A percentile compares a stretch with the other conserved stretches of the same genome.
These are phyloP conservation scores for Aspergillus bertholletiae DNA, from an alignment of 495 filamentous ascomycete species.

Conservation along the genomic window DNA sequence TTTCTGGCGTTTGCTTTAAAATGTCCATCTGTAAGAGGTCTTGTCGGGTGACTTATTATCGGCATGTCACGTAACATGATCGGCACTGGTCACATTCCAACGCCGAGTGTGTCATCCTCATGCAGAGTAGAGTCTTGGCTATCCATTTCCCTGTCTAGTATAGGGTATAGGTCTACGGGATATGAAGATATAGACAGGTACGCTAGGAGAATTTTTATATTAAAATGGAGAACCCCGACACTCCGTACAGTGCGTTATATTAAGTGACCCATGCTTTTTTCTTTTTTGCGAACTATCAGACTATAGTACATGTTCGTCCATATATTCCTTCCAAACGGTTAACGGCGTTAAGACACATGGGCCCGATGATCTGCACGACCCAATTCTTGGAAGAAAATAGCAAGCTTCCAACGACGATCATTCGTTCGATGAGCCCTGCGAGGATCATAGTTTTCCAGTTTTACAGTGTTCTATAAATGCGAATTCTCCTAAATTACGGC, in stretches of 20 bases:
- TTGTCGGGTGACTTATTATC: not conserved
- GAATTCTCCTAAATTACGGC: not conserved
- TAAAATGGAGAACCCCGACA: not conserved
- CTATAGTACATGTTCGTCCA: not conserved
- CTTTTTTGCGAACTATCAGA: not conserved
- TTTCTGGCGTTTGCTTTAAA: not conserved
- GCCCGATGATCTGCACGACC: conserved; percentile 13
- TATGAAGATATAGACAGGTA: not conserved
- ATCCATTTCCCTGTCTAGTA: not conserved
- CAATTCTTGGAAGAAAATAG: conserved; percentile 5
- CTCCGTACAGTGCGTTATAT: not conserved
- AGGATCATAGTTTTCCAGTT: not conserved
- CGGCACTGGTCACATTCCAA: conserved; percentile 4
- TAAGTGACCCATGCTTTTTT: not conserved
- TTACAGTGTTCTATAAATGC: not conserved
- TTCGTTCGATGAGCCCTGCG: not conserved
- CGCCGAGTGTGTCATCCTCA: not conserved
- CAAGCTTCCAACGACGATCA: conserved; percentile 4
- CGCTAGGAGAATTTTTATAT: not conserved
- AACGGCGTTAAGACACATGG: conserved; percentile 1
- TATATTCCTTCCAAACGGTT: not conserved
- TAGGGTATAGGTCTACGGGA: not conserved
- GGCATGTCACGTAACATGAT: conserved; percentile 1
- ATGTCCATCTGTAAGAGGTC: not conserved
- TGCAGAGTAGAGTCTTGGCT: not conserved